Percentiles rank a stretch among this genome's conserved stretches.
phyloP scores from a whole-genome alignment of 345 rosid species.

The Aquilaria sinensis region DNA sequence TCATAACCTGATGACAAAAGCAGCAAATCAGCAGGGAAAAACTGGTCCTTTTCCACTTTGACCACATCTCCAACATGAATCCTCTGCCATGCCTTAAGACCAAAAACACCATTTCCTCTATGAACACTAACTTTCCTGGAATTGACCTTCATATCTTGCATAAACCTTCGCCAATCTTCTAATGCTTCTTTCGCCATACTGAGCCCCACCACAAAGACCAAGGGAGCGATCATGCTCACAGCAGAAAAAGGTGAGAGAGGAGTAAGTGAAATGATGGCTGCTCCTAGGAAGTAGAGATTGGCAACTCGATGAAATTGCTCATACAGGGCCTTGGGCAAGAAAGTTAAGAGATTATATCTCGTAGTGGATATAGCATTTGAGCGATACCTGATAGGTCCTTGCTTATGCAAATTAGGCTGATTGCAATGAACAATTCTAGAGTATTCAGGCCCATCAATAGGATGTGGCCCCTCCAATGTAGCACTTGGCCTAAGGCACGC shows the following conservation, averaged over 20 bases:
- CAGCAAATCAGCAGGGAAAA: constrained; percentile 90
- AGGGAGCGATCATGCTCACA: constrained; percentile 87
- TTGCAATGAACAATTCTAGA: constrained; percentile 78
- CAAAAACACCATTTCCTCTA: constrained; percentile 51
- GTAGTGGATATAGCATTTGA: constrained; percentile 88
- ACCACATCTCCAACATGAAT: constrained; percentile 79
- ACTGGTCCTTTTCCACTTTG: constrained; percentile 86
- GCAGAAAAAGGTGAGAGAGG: constrained; percentile 79
- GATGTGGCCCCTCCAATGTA: constrained; percentile 39
- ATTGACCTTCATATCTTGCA: constrained; percentile 88
- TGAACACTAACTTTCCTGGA: constrained; percentile 57
- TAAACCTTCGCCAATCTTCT: constrained; percentile 95
- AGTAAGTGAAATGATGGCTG: constrained; percentile 70
- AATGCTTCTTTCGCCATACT: constrained; percentile 95
- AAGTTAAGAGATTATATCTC: constrained; percentile 63
- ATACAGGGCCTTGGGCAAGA: constrained; percentile 81
- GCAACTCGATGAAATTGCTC: constrained; percentile 96
- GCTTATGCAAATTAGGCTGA: constrained; percentile 64
- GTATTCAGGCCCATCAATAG: constrained; percentile 61
- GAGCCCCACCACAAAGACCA: constrained; percentile 83
- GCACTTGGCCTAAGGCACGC: constrained; percentile 57
- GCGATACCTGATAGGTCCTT: constrained; percentile 63
- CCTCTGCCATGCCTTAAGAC: constrained; percentile 57
- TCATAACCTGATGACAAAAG: constrained; percentile 85
- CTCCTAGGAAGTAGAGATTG: constrained; percentile 83